Evolutionary conservation across 2,329 filamentous ascomycete genomes (phyloP).

Genomic region (Cladophialophora yegresii): DNA sequence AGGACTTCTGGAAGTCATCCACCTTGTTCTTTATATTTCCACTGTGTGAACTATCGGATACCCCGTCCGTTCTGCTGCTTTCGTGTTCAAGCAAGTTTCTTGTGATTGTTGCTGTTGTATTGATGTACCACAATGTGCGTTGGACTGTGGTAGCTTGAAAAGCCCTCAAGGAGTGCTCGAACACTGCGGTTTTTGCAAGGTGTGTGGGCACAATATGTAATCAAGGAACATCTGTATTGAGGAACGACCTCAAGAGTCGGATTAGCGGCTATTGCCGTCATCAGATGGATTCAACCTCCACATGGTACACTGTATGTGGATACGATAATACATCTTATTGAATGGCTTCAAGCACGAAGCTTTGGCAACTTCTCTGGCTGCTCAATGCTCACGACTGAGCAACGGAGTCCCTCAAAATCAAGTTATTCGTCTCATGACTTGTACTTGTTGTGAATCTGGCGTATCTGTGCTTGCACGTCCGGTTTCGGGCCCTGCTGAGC

Average conservation of each 20-base stretch:
- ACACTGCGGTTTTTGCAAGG: background rate
- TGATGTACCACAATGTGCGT: background rate
- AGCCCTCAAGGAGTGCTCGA: background rate
- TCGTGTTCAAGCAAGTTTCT: slow-evolving; percentile 20
- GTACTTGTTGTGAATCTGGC: slow-evolving; percentile 56
- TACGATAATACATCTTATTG: slow-evolving; percentile 8
- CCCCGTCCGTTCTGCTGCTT: background rate
- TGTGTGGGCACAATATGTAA: background rate
- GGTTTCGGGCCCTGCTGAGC: slow-evolving; percentile 44
- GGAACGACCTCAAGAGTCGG: background rate
- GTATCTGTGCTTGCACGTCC: slow-evolving; percentile 85
- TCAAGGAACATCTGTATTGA: background rate
- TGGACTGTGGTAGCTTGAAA: background rate
- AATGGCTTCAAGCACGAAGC: background rate
- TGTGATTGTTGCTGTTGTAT: background rate
- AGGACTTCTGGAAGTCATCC: background rate
- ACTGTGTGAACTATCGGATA: background rate
- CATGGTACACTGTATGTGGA: slow-evolving; percentile 1
- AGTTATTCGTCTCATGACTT: slow-evolving; percentile 22
- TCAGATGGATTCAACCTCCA: background rate
- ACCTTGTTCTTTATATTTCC: background rate
- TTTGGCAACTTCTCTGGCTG: background rate
- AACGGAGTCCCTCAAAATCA: background rate
- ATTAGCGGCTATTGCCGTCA: background rate
- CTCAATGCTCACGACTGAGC: background rate